Evolutionary conservation across 2,329 filamentous ascomycete species (phyloP).

Genomic region (Aurifilum marmelostoma): DNA sequence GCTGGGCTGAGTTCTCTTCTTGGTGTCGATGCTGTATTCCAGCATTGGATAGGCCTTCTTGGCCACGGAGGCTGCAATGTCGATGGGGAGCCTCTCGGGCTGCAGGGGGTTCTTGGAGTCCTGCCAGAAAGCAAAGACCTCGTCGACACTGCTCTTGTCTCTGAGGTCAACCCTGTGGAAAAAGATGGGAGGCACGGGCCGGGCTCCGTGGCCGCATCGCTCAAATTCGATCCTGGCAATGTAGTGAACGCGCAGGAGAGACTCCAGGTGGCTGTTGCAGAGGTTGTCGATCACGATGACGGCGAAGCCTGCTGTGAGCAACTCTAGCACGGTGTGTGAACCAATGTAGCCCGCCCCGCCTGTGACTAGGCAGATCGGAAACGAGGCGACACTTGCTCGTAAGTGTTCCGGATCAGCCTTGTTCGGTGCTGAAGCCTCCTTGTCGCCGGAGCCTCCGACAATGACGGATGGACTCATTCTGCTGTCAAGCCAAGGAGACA

Average conservation of each 20-base stretch:
- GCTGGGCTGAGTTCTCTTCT: slow-evolving; percentile 17
- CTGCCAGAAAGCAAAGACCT: slow-evolving; percentile 26
- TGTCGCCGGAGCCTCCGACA: not conserved
- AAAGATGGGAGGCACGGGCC: slow-evolving; percentile 20
- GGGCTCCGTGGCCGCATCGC: slow-evolving; percentile 17
- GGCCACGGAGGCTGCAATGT: slow-evolving; percentile 23
- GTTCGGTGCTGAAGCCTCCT: not conserved
- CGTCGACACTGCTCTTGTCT: slow-evolving; percentile 15
- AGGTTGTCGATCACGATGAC: slow-evolving; percentile 27
- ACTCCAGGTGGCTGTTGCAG: slow-evolving; percentile 27
- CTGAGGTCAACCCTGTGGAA: slow-evolving; percentile 26
- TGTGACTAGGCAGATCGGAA: slow-evolving; percentile 26
- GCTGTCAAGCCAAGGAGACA: not conserved
- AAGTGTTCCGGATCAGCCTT: not conserved
- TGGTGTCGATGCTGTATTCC: slow-evolving; percentile 20
- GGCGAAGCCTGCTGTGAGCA: slow-evolving; percentile 28
- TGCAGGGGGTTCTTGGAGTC: slow-evolving; percentile 16
- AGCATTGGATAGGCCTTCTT: slow-evolving; percentile 24
- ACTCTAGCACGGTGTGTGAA: slow-evolving; percentile 26
- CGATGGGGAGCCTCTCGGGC: slow-evolving; percentile 17
- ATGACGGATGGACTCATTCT: slow-evolving; percentile 13
- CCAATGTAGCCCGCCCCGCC: slow-evolving; percentile 27
- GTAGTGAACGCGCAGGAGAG: slow-evolving; percentile 24
- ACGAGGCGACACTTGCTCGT: slow-evolving; percentile 4
- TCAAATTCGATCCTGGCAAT: slow-evolving; percentile 24